Evolutionary conservation across 2,329 filamentous ascomycete genomes (phyloP).

Genomic region (Colletotrichum tabaci): DNA sequence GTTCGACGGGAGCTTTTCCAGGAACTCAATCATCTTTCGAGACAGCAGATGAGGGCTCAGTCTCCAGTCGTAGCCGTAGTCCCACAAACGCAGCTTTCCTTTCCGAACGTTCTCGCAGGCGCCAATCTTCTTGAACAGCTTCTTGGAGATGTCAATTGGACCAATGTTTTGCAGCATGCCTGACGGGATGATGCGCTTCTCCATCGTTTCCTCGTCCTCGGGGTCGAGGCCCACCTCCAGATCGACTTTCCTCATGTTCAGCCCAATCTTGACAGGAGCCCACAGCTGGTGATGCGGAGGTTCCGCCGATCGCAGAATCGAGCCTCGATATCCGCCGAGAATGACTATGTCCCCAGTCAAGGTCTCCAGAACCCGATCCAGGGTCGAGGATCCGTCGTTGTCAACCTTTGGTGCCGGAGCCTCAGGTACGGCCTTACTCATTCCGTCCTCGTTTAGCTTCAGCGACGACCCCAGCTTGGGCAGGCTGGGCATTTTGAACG

Average conservation of each 20-base stretch:
- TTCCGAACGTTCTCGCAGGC: constrained; percentile 80
- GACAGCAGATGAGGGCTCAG: constrained; percentile 85
- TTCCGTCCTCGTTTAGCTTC: constrained; percentile 44
- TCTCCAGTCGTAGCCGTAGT: constrained; percentile 97
- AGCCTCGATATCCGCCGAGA: constrained; percentile 91
- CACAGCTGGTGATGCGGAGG: constrained; percentile 89
- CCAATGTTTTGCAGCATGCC: constrained; percentile 95
- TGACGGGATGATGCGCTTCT: constrained; percentile 85
- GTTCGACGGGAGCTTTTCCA: constrained; percentile 84
- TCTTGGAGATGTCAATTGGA: constrained; percentile 88
- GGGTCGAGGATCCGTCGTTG: constrained; percentile 48
- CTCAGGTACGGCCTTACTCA: constrained; percentile 42
- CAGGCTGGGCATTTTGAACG: constrained; percentile 78
- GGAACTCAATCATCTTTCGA: constrained; percentile 77
- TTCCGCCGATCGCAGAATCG: constrained; percentile 87
- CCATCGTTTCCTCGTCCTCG: constrained; percentile 87
- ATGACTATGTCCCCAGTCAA: constrained; percentile 89
- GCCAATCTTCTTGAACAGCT: constrained; percentile 83
- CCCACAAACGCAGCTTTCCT: constrained; percentile 83
- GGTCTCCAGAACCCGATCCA: constrained; percentile 73
- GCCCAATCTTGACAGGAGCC: constrained; percentile 93
- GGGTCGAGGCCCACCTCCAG: constrained; percentile 86
- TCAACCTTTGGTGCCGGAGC: constrained; percentile 44
- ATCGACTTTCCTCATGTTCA: constrained; percentile 93
- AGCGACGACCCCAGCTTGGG: constrained; percentile 64